Evolutionary conservation across 805 yeast genomes (phyloP), one percentile per base, ranked within the genome.

Genomic region (Wickerhamomyces xylosicus): DNA sequence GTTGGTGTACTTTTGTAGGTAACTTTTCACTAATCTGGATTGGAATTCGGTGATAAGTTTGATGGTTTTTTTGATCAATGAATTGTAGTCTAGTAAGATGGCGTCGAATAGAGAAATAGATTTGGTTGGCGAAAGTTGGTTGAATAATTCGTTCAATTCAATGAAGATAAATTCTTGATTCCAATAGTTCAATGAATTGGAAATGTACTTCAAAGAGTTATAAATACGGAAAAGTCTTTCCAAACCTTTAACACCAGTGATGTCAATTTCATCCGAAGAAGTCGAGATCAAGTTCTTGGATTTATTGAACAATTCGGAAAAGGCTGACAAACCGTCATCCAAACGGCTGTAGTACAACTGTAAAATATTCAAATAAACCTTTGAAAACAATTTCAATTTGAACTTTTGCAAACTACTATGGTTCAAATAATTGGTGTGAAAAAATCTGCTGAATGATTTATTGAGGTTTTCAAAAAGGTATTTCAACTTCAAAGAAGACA

Each of bases 341-440:
- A 64, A 39, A 13, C 54, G 44, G 5, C 53, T 54, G 37, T 53
- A 53, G 42, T 70, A 71, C 15, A 49, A 50, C 31, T 69, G 69
- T 20, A 71, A 44, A 28, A 71, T 43, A 13, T 52, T 52, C 32
- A 71, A 46, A 45, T 69, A 74, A 20, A 69, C 62, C 9, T 57
- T 60, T 2, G 72, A 64, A n/a, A 69, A 67, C 36, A 62, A 63
- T 47, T 69, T 69, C 31, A 67, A 52, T 45, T 70, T 74, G 41
- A 63, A 71, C 41, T 66, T 67, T 27, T 63, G 67, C 19, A 68
- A 56, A 18, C 58, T 56, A 40, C 61, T 50, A 13, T 68, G 61
- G 18, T 53, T 50, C 44, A 62, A 45, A 37, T 53, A 52, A 15
- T 47, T 49, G 2, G 45, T 42, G 27, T 37, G 43, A 41, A 57